Percentiles rank a stretch among this genome's conserved stretches.
Conservation (phyloP, 208 protist species). For the Crithidia brevicula region DNA sequence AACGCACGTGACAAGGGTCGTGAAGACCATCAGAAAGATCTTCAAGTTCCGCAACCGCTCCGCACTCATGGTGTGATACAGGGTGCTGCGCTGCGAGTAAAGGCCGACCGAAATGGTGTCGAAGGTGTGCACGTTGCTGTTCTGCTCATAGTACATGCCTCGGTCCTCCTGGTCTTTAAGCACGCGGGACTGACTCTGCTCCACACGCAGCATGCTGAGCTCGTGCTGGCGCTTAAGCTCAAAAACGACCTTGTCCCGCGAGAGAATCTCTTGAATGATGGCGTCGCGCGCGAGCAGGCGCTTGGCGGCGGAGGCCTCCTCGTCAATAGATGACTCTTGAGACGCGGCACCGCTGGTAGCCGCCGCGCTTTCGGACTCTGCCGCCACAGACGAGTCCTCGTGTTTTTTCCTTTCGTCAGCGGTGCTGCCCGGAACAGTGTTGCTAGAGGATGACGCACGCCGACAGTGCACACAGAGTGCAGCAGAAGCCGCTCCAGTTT, state of each 20-base stretch:
- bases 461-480: background rate
- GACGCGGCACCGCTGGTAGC: background rate
- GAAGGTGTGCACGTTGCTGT: slow-evolving; percentile 90
- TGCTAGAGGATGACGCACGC: slow-evolving; percentile 1
- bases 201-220: slow-evolving; percentile 89
- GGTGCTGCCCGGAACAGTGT: background rate
- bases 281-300: slow-evolving; percentile 47
- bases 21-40: slow-evolving; percentile 68
- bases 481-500: too few species aligned
- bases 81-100: slow-evolving; percentile 85
- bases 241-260: slow-evolving; percentile 89
- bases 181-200: slow-evolving; percentile 82
- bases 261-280: slow-evolving; percentile 78
- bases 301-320: slow-evolving; percentile 9
- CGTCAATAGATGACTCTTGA: background rate
- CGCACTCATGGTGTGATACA: slow-evolving; percentile 87
- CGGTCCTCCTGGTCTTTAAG: slow-evolving; percentile 90
- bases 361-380: background rate
- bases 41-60: slow-evolving; percentile 89
- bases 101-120: slow-evolving; percentile 87
- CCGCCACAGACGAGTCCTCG: background rate
- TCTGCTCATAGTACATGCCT: slow-evolving; percentile 93
- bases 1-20: slow-evolving; percentile 60
- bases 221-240: slow-evolving; percentile 91
- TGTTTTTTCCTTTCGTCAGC: background rate